Percentiles rank a stretch among this genome's conserved stretches.
Evolutionary conservation across 2,329 filamentous ascomycete genomes (phyloP).

Genomic region (Hypoxylon sp.): DNA sequence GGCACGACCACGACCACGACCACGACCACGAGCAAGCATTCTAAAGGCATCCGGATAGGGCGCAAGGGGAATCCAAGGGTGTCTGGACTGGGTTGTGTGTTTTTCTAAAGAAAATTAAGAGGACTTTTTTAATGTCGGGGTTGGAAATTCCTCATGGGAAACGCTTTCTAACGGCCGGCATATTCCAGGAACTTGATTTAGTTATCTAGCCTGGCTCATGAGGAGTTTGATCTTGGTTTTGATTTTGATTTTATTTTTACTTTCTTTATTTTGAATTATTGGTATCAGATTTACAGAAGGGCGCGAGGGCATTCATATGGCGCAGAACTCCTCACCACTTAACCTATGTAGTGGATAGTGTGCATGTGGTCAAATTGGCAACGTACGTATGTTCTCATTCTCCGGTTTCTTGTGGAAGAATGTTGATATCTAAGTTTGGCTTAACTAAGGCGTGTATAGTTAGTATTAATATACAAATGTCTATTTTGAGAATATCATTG

Average conservation of each 20-base stretch:
- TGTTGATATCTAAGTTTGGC: not conserved
- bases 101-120: not conserved
- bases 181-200: conserved; percentile 18
- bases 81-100: conserved; percentile 2
- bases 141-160: conserved; percentile 20
- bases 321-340: conserved; percentile 5
- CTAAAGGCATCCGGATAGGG: conserved; percentile 3
- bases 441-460: not conserved
- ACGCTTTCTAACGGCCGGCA: conserved; percentile 36
- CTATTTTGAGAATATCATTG: not conserved
- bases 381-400: not conserved
- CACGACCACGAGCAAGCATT: conserved; percentile 10
- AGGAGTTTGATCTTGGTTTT: conserved; percentile 32
- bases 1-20: conserved; percentile 1
- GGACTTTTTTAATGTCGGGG: conserved; percentile 1
- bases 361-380: conserved; percentile 1
- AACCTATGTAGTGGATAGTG: not conserved
- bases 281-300: not conserved
- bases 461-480: not conserved
- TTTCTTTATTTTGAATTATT: conserved; percentile 1
- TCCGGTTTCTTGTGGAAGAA: not conserved
- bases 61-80: not conserved
- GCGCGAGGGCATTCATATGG: conserved; percentile 15
- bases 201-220: conserved; percentile 18
- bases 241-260: conserved; percentile 5